Percentiles rank a stretch among this genome's conserved stretches.
These are phyloP conservation scores for Coemansia sp. DNA, from an alignment of 192 early-diverging fungal species.

Conservation along the genomic window DNA sequence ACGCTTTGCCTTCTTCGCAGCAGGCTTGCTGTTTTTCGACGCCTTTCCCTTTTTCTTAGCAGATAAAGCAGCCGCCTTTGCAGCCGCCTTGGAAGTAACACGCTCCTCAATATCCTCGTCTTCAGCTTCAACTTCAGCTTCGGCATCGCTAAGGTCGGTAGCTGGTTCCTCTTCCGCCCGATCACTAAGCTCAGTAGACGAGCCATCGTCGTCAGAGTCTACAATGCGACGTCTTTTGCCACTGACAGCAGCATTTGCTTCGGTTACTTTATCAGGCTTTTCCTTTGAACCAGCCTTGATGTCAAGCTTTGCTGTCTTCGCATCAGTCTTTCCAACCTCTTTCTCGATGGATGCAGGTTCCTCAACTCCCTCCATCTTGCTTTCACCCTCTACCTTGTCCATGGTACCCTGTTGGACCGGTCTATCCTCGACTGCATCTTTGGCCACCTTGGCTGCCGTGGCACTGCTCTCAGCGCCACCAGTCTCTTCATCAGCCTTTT, in stretches of 20 bases:
- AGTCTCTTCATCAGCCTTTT: not conserved
- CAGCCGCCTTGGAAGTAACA: not conserved
- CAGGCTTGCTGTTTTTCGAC: conserved; percentile 6
- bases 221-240: conserved; percentile 11
- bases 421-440: not conserved
- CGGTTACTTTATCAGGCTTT: not conserved
- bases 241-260: too few relatives aligned
- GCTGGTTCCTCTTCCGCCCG: conserved; percentile 3
- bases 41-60: not conserved
- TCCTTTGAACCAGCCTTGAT: not conserved
- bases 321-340: conserved; percentile 9
- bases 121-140: not conserved
- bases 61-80: not conserved
- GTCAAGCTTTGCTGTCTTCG: conserved; percentile 4
- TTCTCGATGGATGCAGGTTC: not conserved
- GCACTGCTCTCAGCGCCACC: too few relatives aligned
- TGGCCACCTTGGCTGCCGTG: too few relatives aligned
- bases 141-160: conserved; percentile 4
- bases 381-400: not conserved
- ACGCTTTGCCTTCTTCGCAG: conserved; percentile 21
- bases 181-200: conserved; percentile 7
- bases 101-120: not conserved
- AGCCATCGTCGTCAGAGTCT: conserved; percentile 15
- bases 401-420: not conserved
- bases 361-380: conserved; percentile 6